Conservation (phyloP, 1,284 basidiomycete genomes). For the Amylostereum areolatum region DNA sequence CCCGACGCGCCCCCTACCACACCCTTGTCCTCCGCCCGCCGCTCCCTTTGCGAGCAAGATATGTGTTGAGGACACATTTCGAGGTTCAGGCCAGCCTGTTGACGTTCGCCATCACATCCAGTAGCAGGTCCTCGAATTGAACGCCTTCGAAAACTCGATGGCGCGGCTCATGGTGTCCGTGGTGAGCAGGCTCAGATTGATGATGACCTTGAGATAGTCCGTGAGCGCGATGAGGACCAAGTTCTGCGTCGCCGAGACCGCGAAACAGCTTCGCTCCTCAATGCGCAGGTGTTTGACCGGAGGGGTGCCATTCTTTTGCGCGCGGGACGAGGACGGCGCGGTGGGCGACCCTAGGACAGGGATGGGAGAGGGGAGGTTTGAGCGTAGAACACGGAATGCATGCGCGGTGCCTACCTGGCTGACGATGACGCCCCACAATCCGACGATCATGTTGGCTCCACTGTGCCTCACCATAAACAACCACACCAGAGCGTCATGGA, state of each 20-base stretch:
- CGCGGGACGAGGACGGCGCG: constrained; percentile 12
- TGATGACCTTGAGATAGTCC: constrained; percentile 86
- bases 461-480: too few species aligned
- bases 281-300: constrained; percentile 73
- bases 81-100: too few species aligned
- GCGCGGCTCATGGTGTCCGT: constrained; percentile 92
- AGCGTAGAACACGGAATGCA: too few species aligned
- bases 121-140: constrained; percentile 99
- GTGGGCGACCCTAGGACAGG: too few species aligned
- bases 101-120: too few species aligned
- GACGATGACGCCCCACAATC: constrained; percentile 78
- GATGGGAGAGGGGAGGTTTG: too few species aligned
- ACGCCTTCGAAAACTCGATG: constrained; percentile 95
- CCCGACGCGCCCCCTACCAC: too few species aligned
- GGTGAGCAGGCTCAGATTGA: constrained; percentile 84
- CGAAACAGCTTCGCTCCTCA: constrained; percentile 79
- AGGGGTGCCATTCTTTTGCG: constrained; percentile 24
- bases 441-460: constrained; percentile 98
- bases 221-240: constrained; percentile 71
- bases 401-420: constrained; percentile 60
- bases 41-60: too few species aligned
- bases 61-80: too few species aligned
- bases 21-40: too few species aligned
- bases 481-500: too few species aligned
- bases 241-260: constrained; percentile 82